Percentiles rank a stretch among this genome's conserved stretches.
Conservation (phyloP, 768 basidiomycete genomes). For the Trametopsis cervina region DNA sequence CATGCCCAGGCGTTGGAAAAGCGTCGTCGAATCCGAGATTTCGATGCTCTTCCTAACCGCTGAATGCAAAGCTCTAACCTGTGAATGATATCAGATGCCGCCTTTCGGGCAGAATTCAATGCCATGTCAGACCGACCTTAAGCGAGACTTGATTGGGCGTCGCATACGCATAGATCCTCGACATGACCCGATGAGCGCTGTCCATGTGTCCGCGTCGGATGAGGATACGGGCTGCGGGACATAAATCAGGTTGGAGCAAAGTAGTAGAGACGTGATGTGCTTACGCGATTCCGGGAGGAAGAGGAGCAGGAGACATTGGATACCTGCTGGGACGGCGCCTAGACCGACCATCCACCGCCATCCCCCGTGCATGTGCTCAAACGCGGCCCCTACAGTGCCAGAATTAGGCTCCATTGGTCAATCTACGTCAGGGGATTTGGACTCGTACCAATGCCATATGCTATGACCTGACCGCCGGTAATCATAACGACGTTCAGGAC, state of each 20-base stretch:
- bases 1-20: constrained; percentile 46
- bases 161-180: constrained; percentile 64
- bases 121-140: constrained; percentile 47
- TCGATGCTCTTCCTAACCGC: constrained; percentile 57
- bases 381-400: constrained; percentile 36
- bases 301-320: constrained; percentile 54
- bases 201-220: constrained; percentile 46
- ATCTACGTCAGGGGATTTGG: background rate
- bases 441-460: constrained; percentile 53
- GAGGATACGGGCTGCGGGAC: constrained; percentile 50
- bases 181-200: constrained; percentile 46
- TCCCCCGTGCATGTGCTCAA: constrained; percentile 48
- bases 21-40: constrained; percentile 55
- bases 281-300: constrained; percentile 76
- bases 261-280: constrained; percentile 20
- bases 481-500: constrained; percentile 80
- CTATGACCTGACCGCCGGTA: constrained; percentile 74
- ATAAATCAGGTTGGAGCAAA: background rate
- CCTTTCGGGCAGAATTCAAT: background rate
- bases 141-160: constrained; percentile 56
- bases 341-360: constrained; percentile 87
- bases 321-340: constrained; percentile 57
- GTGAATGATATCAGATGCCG: constrained; percentile 39
- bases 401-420: background rate
- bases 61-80: constrained; percentile 32